These are phyloP conservation scores for Kwoniella pini DNA, from an alignment of 768 basidiomycete genomes.

Conservation along the genomic window DNA sequence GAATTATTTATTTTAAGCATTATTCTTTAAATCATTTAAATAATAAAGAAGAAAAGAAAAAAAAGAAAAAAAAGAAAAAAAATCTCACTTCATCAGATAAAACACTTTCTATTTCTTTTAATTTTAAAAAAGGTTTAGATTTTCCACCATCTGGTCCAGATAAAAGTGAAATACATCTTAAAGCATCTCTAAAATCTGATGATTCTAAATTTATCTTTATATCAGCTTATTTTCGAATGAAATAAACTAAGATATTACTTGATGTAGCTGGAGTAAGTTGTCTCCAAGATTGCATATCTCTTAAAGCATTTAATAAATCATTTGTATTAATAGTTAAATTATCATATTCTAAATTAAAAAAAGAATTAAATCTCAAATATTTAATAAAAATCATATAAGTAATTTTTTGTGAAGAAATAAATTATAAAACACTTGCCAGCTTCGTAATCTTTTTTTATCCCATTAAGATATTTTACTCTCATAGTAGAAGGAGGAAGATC, in stretches of 20 bases:
- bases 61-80: background rate
- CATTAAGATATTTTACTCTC: slow-evolving; percentile 11
- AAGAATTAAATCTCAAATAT: no score
- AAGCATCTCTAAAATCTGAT: slow-evolving; percentile 12
- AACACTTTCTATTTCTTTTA: slow-evolving; percentile 43
- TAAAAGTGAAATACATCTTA: slow-evolving; percentile 35
- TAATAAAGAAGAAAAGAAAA: no score
- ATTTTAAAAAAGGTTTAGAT: slow-evolving; percentile 22
- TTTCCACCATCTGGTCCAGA: slow-evolving; percentile 23
- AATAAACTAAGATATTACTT: slow-evolving; percentile 2
- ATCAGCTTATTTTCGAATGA: no score
- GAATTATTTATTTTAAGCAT: no score
- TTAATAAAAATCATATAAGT: no score
- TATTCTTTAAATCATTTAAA: no score
- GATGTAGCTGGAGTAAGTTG: slow-evolving; percentile 12
- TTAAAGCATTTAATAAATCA: slow-evolving; percentile 6
- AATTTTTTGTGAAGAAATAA: no score
- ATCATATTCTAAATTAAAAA: slow-evolving; percentile 4
- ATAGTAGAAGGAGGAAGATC: background rate
- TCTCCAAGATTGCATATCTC: slow-evolving; percentile 27
- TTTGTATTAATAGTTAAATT: slow-evolving; percentile 9
- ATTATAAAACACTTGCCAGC: background rate
- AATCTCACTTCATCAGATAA: slow-evolving; percentile 42
- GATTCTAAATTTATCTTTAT: slow-evolving; percentile 4
- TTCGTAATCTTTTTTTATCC: slow-evolving; percentile 9